phyloP scores from a whole-genome alignment of 1,284 basidiomycete species.

The Moesziomyces parantarcticus region DNA sequence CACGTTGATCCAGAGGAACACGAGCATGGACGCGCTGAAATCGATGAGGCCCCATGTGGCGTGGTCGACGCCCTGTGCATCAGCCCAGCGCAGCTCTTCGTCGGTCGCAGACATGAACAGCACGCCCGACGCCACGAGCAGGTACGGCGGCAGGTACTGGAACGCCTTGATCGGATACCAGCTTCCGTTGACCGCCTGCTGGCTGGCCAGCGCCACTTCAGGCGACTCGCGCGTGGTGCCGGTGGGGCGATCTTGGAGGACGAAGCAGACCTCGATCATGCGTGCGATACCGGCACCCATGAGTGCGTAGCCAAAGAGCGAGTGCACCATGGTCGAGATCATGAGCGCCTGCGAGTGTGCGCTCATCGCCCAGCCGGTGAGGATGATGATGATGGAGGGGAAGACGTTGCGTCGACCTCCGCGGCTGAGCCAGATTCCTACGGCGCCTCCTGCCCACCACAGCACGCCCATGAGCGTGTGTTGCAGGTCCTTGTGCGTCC shows the following conservation, averaged over 20 bases:
- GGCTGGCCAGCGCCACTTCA: constrained; percentile 3
- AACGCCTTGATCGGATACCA: constrained; percentile 56
- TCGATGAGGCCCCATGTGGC: constrained; percentile 66
- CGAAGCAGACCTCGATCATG: constrained; percentile 87
- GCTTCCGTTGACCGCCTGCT: constrained; percentile 32
- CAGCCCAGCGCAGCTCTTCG: constrained; percentile 66
- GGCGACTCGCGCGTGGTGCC: constrained; percentile 34
- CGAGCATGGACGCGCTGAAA: constrained; percentile 55
- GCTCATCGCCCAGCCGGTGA: constrained; percentile 90
- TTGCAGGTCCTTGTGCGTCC: constrained; percentile 90
- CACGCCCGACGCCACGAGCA: constrained; percentile 58
- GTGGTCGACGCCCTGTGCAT: constrained; percentile 58
- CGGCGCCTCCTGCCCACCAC: constrained; percentile 88
- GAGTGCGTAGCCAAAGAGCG: constrained; percentile 83
- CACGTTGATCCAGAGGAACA: constrained; percentile 65
- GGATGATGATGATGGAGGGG: constrained; percentile 79
- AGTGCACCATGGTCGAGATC: constrained; percentile 76
- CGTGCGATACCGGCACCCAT: constrained; percentile 85
- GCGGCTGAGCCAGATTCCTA: constrained; percentile 86
- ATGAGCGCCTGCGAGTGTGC: constrained; percentile 82
- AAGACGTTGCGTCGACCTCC: constrained; percentile 86
- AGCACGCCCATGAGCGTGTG: constrained; percentile 76
- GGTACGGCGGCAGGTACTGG: constrained; percentile 63
- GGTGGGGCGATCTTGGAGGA: constrained; percentile 69
- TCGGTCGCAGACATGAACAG: constrained; percentile 67